A percentile compares a stretch with the other conserved stretches of the same genome.
Conservation (phyloP, 2,329 filamentous ascomycete genomes). For the Aspergillus thermomutatus region DNA sequence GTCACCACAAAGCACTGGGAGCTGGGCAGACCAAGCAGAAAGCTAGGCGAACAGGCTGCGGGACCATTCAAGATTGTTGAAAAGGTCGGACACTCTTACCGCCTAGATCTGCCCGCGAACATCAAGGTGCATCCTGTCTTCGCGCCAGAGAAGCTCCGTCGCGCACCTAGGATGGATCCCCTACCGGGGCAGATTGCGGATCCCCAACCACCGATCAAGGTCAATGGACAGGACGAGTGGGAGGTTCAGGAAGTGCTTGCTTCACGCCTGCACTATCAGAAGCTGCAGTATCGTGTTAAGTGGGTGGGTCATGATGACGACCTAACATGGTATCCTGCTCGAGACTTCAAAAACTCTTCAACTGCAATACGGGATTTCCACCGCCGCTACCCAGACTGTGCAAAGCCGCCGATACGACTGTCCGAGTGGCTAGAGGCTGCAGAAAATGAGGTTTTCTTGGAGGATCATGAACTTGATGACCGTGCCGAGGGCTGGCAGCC, state of each 20-base stretch:
- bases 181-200: too few species aligned
- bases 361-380: slow-evolving; percentile 5
- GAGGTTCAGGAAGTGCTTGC: slow-evolving; percentile 10
- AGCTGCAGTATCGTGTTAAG: slow-evolving; percentile 7
- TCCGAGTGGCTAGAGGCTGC: not conserved
- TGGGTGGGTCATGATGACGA: slow-evolving; percentile 8
- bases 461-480: not conserved
- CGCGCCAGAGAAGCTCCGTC: too few species aligned
- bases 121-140: too few species aligned
- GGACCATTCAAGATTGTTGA: too few species aligned
- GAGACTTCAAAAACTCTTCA: slow-evolving; percentile 4
- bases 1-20: too few species aligned
- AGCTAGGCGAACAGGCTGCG: too few species aligned
- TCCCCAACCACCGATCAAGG: too few species aligned
- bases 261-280: not conserved
- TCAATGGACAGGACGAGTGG: slow-evolving; percentile 7
- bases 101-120: too few species aligned
- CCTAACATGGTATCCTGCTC: slow-evolving; percentile 7
- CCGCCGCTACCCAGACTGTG: not conserved
- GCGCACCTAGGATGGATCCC: too few species aligned
- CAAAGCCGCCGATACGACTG: slow-evolving; percentile 7
- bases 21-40: too few species aligned
- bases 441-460: not conserved
- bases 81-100: too few species aligned
- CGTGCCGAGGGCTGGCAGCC: too few species aligned